Base-by-base conservation (phyloP, 495 filamentous ascomycete species). In the Penicillium soppii region DNA sequence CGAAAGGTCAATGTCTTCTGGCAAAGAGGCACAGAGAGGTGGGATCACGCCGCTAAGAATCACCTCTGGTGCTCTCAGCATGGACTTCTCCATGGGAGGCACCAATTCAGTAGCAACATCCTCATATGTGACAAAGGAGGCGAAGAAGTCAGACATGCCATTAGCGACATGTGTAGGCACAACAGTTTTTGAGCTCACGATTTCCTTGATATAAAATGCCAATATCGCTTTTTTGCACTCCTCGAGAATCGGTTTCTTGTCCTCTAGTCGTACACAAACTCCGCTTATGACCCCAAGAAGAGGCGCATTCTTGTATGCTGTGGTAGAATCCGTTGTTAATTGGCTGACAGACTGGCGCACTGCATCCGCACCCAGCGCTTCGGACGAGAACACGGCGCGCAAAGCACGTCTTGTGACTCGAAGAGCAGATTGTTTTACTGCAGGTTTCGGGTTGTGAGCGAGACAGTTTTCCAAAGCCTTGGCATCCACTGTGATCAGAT, bases 61-160 rank as follows among this genome's bases (percentile, higher is more conserved):
- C 27, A 97, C 85, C 64, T 98, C 94, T 0, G 94, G 94, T 15
- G 94, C 84, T 67, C 94, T 80, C 33, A 98, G 67, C 32, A 98
- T 81, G 1, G 87, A 85, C 67, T 95, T 95, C 57, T 98, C 94
- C 5, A 97, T 71, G 0, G 89, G 74, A 37, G 94, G 90, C 20
- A 91, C 74, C 27, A 97, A 52, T 32, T 94, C 87, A 47, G 82
- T 83, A 40, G 79, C 74, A 8, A 98, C 64, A 48, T 96, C 91
- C 33, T 89, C 87, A 7, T 81, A 63, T 2, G 82, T 83, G n/a
- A 89, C 73, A 56, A 94, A 96, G 7, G 71, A 74, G 12, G 69
- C 56, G 63, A 96, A 95, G 70, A 97, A 96, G 60, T 96, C 91
- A n/a, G 72, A 71, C 16, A 97, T 69, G 2, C 82, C 87, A 59